Conservation (phyloP, 2,329 filamentous ascomycete genomes). For the Botrytis fragariae region DNA sequence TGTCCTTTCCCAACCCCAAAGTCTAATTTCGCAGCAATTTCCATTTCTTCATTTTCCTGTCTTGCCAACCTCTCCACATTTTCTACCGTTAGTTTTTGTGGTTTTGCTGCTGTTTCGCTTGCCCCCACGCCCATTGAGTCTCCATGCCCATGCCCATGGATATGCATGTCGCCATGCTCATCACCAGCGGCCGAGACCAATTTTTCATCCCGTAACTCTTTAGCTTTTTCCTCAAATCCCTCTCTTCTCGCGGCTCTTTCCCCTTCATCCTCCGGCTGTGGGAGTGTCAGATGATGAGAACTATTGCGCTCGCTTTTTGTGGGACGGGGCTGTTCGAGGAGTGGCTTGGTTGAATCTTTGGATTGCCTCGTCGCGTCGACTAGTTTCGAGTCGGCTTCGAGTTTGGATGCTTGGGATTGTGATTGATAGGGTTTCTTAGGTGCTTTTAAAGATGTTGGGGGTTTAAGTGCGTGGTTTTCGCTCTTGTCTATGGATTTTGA, state of each 20-base stretch:
- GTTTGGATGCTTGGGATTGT: neutral
- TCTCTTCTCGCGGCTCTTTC: conserved; percentile 47
- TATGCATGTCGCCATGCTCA: neutral
- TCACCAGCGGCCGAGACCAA: conserved; percentile 41
- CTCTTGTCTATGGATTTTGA: neutral
- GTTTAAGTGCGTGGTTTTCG: neutral
- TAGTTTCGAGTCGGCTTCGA: neutral
- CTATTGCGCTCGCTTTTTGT: conserved; percentile 28
- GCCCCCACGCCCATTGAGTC: neutral
- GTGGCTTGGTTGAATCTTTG: neutral
- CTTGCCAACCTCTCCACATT: conserved; percentile 50
- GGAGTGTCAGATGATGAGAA: conserved; percentile 31
- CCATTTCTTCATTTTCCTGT: conserved; percentile 24
- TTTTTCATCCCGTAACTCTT: conserved; percentile 52
- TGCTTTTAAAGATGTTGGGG: neutral
- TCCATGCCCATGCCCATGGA: neutral
- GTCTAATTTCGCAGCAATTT: neutral
- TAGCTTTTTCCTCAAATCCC: conserved; percentile 54
- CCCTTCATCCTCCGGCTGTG: conserved; percentile 40
- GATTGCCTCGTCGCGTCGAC: neutral
- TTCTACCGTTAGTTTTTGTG: conserved; percentile 52
- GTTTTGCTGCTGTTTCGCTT: conserved; percentile 22
- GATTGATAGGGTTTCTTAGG: neutral
- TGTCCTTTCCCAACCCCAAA: neutral
- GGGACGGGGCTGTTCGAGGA: conserved; percentile 16